Conservation (phyloP, 2,329 filamentous ascomycete species). For the Stromatinia cepivora region DNA sequence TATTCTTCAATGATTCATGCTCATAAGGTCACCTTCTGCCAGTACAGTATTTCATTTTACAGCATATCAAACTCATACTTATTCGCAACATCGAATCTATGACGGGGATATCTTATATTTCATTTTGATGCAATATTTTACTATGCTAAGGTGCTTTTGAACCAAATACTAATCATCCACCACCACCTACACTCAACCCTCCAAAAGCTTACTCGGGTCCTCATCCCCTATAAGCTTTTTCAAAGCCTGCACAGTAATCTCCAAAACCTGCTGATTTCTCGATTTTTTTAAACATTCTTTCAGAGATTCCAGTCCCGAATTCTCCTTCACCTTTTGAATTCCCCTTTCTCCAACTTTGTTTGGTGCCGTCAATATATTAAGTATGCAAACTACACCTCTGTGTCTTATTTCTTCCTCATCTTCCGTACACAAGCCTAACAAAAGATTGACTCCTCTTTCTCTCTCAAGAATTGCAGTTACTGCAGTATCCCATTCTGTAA, state of each 20-base stretch:
- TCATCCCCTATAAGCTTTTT: conserved; percentile 49
- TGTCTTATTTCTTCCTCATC: conserved; percentile 67
- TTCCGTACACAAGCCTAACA: conserved; percentile 80
- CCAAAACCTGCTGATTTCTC: conserved; percentile 67
- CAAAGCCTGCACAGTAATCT: conserved; percentile 69
- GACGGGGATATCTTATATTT: not conserved
- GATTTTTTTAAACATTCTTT: conserved; percentile 70
- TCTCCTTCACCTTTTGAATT: conserved; percentile 58
- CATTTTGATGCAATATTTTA: not conserved
- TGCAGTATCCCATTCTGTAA: conserved; percentile 76
- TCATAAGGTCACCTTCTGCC: too few species aligned
- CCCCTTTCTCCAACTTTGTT: conserved; percentile 64
- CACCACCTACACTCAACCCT: conserved; percentile 5
- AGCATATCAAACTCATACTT: too few species aligned
- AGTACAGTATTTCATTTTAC: too few species aligned
- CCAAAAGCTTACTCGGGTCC: not conserved
- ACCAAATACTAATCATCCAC: not conserved
- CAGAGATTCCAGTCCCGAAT: conserved; percentile 65
- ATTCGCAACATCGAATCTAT: too few species aligned
- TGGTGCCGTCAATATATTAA: conserved; percentile 69
- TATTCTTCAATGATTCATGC: too few species aligned
- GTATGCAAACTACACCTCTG: conserved; percentile 72
- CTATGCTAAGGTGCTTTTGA: not conserved
- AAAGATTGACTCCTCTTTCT: conserved; percentile 69
- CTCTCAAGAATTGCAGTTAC: conserved; percentile 69